A percentile compares a stretch with the other conserved stretches of the same genome.
These are phyloP conservation scores for Lolium perenne DNA, from an alignment of 176 grass and related monocot genomes.

Conservation along the genomic window DNA sequence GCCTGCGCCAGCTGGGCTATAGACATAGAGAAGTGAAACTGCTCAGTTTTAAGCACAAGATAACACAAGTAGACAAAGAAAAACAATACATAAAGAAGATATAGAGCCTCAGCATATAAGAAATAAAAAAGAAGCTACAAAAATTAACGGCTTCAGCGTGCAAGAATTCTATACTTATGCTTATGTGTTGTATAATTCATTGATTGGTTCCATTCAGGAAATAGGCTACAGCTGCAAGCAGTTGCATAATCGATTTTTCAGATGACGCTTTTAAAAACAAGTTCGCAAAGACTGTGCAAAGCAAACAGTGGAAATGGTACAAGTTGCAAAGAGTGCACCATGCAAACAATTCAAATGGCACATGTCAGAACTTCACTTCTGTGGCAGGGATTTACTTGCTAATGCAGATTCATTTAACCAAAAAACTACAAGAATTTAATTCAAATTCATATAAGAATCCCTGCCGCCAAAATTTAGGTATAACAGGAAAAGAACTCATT, in stretches of 20 bases:
- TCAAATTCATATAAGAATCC: background rate
- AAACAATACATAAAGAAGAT: background rate
- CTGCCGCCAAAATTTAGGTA: background rate
- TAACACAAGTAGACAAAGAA: background rate
- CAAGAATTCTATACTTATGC: background rate
- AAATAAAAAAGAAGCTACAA: background rate
- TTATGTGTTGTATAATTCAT: background rate
- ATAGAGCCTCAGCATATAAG: background rate
- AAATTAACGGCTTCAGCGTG: background rate
- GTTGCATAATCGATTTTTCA: background rate
- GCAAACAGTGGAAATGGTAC: background rate
- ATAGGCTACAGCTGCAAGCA: background rate
- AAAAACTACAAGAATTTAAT: background rate
- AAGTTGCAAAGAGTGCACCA: background rate
- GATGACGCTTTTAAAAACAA: background rate
- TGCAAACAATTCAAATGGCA: background rate
- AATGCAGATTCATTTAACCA: background rate
- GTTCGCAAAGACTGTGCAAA: background rate
- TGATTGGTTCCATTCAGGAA: background rate
- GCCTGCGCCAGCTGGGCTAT: conserved; percentile 83
- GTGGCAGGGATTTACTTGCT: background rate
- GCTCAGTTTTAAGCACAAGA: background rate
- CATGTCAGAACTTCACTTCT: background rate
- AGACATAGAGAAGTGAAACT: conserved; percentile 11
- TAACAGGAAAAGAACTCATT: conserved; percentile 1